Conservation (phyloP, 108 stramenopile genomes). For the Epithemia pelagica region DNA sequence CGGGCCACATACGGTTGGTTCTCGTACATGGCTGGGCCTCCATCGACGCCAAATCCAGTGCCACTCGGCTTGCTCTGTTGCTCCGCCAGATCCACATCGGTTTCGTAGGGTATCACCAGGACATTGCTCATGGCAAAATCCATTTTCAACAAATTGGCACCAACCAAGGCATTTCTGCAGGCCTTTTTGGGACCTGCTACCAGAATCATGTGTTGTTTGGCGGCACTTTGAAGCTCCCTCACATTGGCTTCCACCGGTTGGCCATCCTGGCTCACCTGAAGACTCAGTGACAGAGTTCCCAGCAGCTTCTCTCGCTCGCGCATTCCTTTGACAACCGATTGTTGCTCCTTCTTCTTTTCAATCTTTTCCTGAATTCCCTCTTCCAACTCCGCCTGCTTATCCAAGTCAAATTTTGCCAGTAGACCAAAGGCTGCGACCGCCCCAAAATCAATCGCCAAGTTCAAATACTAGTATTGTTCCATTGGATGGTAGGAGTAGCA, state of each 20-base stretch:
- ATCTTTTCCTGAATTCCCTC: constrained; percentile 57
- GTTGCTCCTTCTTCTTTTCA: constrained; percentile 43
- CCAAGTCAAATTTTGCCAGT: constrained; percentile 54
- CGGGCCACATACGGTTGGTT: constrained; percentile 73
- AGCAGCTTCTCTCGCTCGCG: constrained; percentile 46
- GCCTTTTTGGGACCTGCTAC: constrained; percentile 70
- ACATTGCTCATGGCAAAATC: constrained; percentile 78
- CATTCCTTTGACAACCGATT: constrained; percentile 42
- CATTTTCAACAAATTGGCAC: constrained; percentile 74
- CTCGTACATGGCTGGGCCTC: constrained; percentile 45
- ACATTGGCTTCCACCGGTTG: constrained; percentile 39
- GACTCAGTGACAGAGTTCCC: constrained; percentile 35
- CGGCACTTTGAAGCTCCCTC: constrained; percentile 49
- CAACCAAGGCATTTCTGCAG: constrained; percentile 65
- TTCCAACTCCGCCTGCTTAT: constrained; percentile 48
- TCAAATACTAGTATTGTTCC: constrained; percentile 16
- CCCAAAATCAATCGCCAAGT: constrained; percentile 83
- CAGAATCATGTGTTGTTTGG: constrained; percentile 75
- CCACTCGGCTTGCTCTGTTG: constrained; percentile 33
- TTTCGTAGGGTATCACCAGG: constrained; percentile 74
- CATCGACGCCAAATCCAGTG: constrained; percentile 48
- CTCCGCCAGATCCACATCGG: constrained; percentile 30
- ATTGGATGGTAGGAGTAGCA: not conserved
- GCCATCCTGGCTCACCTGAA: constrained; percentile 55
- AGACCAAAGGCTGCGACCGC: constrained; percentile 60